Conservation (phyloP, 1,139 yeast species). For the Geotrichum phurueaensis region DNA sequence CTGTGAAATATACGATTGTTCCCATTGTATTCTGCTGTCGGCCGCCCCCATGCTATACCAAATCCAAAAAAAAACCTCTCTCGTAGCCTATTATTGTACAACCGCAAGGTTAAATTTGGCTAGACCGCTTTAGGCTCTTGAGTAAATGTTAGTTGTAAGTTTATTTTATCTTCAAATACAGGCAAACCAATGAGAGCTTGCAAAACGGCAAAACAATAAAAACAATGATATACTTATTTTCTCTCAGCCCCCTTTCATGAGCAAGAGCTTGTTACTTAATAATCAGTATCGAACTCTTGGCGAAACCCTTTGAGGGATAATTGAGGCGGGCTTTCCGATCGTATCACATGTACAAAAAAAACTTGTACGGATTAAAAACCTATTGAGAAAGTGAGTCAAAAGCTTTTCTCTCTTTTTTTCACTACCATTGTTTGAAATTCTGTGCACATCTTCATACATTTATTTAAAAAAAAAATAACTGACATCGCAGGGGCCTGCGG, state of each 20-base stretch:
- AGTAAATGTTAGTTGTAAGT: background rate
- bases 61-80: background rate
- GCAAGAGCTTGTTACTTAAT: too few species aligned
- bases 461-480: too few species aligned
- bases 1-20: background rate
- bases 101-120: background rate
- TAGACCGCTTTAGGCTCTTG: background rate
- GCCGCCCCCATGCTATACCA: too few species aligned
- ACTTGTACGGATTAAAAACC: too few species aligned
- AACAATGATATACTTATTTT: background rate
- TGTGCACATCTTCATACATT: too few species aligned
- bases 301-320: too few species aligned
- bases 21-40: background rate
- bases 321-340: too few species aligned
- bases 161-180: background rate
- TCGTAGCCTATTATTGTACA: background rate
- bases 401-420: too few species aligned
- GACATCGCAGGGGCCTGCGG: too few species aligned
- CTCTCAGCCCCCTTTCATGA: background rate
- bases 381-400: too few species aligned
- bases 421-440: too few species aligned
- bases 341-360: too few species aligned
- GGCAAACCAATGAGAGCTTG: background rate
- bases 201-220: background rate
- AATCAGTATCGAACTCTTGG: background rate